Conservation (phyloP, 169 alveolate genomes). For the Cryptosporidium andersoni region DNA sequence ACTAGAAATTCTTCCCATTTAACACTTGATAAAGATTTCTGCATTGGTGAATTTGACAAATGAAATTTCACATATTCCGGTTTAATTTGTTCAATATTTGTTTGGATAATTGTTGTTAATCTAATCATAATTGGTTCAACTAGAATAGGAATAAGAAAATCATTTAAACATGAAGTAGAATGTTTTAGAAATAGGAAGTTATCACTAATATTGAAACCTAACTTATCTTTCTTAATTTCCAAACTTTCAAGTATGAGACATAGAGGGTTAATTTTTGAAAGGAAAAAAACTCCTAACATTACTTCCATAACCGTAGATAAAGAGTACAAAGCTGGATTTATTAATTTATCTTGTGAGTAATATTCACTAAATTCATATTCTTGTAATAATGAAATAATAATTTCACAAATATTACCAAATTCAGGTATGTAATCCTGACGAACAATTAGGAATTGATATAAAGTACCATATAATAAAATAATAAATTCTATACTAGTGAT, state of each 20-base stretch:
- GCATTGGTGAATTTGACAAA: neutral
- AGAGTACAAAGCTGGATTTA: neutral
- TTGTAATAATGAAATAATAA: neutral
- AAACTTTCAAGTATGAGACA: slow-evolving; percentile 13
- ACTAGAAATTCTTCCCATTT: slow-evolving; percentile 48
- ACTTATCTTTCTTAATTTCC: slow-evolving; percentile 2
- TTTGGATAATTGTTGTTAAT: slow-evolving; percentile 17
- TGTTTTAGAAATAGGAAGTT: slow-evolving; percentile 2
- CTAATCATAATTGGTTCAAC: slow-evolving; percentile 57
- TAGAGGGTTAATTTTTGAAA: slow-evolving; percentile 15
- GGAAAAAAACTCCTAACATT: slow-evolving; percentile 25
- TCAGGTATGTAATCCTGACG: slow-evolving; percentile 58
- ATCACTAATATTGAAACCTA: slow-evolving; percentile 13
- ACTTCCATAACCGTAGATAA: slow-evolving; percentile 5
- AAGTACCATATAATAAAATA: slow-evolving; percentile 36
- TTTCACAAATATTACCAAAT: slow-evolving; percentile 1
- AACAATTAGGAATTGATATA: slow-evolving; percentile 48
- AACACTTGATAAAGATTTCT: slow-evolving; percentile 1
- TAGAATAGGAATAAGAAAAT: slow-evolving; percentile 43
- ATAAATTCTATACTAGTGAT: slow-evolving; percentile 25
- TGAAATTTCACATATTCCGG: slow-evolving; percentile 31
- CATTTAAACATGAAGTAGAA: slow-evolving; percentile 40
- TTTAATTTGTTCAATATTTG: slow-evolving; percentile 14
- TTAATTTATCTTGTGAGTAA: neutral
- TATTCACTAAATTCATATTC: neutral